Conservation (phyloP, 495 filamentous ascomycete species). For the Annulohypoxylon maeteangense region DNA sequence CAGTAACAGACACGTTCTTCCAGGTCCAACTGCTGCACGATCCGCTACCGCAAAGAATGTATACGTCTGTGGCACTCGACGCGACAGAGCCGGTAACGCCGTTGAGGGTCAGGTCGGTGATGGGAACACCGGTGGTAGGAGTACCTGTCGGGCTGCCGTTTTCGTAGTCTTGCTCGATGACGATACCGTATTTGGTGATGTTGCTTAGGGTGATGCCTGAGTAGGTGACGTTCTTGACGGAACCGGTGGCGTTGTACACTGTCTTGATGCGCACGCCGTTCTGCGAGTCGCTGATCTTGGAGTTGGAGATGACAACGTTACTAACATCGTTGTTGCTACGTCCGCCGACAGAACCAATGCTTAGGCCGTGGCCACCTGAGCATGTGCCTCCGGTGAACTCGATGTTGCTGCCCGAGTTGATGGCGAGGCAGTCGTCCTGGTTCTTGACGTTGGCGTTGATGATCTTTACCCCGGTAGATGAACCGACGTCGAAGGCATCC, state of each 20-base stretch:
- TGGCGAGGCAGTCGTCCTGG: slow-evolving; percentile 72
- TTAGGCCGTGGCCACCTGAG: slow-evolving; percentile 73
- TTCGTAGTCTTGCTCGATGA: slow-evolving; percentile 76
- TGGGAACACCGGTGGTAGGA: slow-evolving; percentile 69
- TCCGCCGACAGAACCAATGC: slow-evolving; percentile 75
- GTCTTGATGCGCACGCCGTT: slow-evolving; percentile 75
- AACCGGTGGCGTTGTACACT: slow-evolving; percentile 65
- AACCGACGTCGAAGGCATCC: slow-evolving; percentile 72
- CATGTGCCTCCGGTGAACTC: slow-evolving; percentile 63
- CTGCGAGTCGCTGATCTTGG: slow-evolving; percentile 61
- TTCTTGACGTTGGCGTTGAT: slow-evolving; percentile 65
- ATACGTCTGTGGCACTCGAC: slow-evolving; percentile 56
- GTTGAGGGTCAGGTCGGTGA: slow-evolving; percentile 66
- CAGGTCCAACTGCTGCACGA: slow-evolving; percentile 62
- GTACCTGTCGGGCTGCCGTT: slow-evolving; percentile 70
- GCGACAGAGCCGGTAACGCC: slow-evolving; percentile 62
- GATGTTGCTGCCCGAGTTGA: slow-evolving; percentile 70
- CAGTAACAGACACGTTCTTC: slow-evolving; percentile 56
- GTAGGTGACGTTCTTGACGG: slow-evolving; percentile 68
- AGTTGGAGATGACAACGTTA: slow-evolving; percentile 63
- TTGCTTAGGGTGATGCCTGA: slow-evolving; percentile 65
- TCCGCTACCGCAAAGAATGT: slow-evolving; percentile 63
- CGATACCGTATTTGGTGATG: slow-evolving; percentile 71
- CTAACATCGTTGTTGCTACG: slow-evolving; percentile 69
- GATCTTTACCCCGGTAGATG: slow-evolving; percentile 62